These are phyloP conservation scores for Hyphopichia homilentoma DNA, from an alignment of 805 yeast species.

Conservation along the genomic window DNA sequence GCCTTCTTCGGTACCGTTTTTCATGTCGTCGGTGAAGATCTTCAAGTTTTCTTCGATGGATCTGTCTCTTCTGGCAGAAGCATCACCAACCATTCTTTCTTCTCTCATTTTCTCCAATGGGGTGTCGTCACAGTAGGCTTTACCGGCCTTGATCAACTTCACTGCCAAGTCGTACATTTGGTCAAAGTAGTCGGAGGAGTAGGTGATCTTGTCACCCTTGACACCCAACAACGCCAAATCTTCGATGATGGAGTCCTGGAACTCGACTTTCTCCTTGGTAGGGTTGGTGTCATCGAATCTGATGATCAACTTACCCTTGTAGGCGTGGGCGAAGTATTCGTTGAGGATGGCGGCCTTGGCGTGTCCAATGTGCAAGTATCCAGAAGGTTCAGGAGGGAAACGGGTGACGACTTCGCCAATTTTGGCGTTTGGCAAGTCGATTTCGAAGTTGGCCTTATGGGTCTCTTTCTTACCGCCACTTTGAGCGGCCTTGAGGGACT, in stretches of 20 bases:
- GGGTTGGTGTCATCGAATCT: constrained; percentile 99
- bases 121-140: constrained; percentile 97
- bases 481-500: constrained; percentile 42
- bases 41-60: constrained; percentile 86
- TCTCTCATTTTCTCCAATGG: constrained; percentile 94
- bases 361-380: constrained; percentile 98
- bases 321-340: constrained; percentile 92
- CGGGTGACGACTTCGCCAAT: constrained; percentile 96
- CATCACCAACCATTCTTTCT: constrained; percentile 96
- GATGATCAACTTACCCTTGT: constrained; percentile 93
- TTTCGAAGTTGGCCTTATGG: constrained; percentile 93
- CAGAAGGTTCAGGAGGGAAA: constrained; percentile 99
- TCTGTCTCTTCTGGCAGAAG: constrained; percentile 89
- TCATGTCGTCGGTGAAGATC: constrained; percentile 89
- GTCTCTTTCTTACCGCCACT: constrained; percentile 71
- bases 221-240: constrained; percentile 89
- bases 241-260: constrained; percentile 89
- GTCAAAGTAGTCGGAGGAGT: constrained; percentile 91
- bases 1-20: constrained; percentile 90
- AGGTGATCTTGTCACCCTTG: constrained; percentile 84
- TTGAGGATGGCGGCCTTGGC: constrained; percentile 97
- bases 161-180: constrained; percentile 85
- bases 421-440: constrained; percentile 85
- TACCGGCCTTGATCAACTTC: constrained; percentile 87
- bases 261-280: constrained; percentile 91